Conservation (phyloP, 306 rosid genomes). For the Coriaria nepalensis region DNA sequence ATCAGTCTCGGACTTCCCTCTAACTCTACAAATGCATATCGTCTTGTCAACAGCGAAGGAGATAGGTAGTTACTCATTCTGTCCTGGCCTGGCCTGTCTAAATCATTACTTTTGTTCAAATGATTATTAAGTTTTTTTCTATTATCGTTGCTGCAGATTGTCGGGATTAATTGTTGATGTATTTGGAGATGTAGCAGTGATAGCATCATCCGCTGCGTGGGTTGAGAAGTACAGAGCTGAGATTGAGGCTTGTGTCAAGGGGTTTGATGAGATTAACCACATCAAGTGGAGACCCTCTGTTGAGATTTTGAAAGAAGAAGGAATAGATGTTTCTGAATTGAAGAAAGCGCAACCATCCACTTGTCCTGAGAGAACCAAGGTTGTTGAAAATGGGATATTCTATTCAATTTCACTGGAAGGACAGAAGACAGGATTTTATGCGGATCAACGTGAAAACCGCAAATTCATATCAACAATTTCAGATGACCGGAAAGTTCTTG, state of each 20-base stretch:
- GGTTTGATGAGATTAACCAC: slow-evolving; percentile 42
- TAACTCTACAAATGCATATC: slow-evolving; percentile 59
- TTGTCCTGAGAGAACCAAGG: slow-evolving; percentile 68
- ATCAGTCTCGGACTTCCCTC: slow-evolving; percentile 74
- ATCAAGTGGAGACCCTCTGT: slow-evolving; percentile 75
- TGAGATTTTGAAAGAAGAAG: slow-evolving; percentile 84
- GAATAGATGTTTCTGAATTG: slow-evolving; percentile 42
- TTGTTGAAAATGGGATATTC: slow-evolving; percentile 58
- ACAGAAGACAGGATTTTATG: slow-evolving; percentile 93
- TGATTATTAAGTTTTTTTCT: slow-evolving; percentile 4
- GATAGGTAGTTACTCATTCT: slow-evolving; percentile 42
- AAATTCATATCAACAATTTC: slow-evolving; percentile 69
- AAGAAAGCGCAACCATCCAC: slow-evolving; percentile 35
- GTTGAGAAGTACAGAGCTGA: slow-evolving; percentile 79
- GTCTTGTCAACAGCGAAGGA: slow-evolving; percentile 82
- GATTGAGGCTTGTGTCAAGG: slow-evolving; percentile 43
- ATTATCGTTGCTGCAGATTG: slow-evolving; percentile 34
- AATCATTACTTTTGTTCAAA: neutral
- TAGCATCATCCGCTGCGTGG: slow-evolving; percentile 97
- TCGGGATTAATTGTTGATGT: slow-evolving; percentile 77
- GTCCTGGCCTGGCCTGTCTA: too few relatives aligned
- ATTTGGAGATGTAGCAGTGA: slow-evolving; percentile 84
- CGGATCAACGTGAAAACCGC: slow-evolving; percentile 88
- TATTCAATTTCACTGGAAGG: slow-evolving; percentile 77
- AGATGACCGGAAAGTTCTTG: slow-evolving; percentile 61